A percentile compares a stretch with the other conserved stretches of the same genome.
Conservation (phyloP, 2,329 filamentous ascomycete genomes). For the Talaromyces sp. region DNA sequence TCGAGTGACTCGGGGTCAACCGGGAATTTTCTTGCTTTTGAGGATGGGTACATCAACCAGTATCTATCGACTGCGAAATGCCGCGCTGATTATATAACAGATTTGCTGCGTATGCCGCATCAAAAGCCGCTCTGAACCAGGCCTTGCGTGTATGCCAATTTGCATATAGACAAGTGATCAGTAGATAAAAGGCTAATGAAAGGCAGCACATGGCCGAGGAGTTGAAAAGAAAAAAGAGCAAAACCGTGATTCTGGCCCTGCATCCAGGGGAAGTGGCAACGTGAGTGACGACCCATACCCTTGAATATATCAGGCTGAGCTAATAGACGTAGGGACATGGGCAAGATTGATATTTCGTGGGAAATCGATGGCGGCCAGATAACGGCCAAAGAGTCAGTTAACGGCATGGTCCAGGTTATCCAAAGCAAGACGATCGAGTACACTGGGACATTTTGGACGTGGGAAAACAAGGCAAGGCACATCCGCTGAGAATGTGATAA, state of each 20-base stretch:
- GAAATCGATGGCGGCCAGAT: conserved; percentile 48
- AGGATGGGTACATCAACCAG: conserved; percentile 37
- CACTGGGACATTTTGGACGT: conserved; percentile 54
- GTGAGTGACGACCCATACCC: conserved; percentile 19
- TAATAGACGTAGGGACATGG: conserved; percentile 43
- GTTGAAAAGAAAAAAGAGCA: conserved; percentile 45
- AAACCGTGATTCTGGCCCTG: conserved; percentile 49
- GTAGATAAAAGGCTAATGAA: background rate
- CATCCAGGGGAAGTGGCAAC: conserved; percentile 56
- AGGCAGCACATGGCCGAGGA: conserved; percentile 51
- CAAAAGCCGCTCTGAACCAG: conserved; percentile 55
- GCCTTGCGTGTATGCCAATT: conserved; percentile 34
- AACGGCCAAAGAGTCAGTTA: conserved; percentile 45
- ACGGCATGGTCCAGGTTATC: conserved; percentile 48
- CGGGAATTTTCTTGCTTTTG: conserved; percentile 47
- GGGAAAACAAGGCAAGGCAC: conserved; percentile 44
- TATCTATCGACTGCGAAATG: too few relatives aligned
- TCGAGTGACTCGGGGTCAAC: conserved; percentile 54
- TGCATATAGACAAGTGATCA: background rate
- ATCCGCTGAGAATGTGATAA: background rate
- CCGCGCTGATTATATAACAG: conserved; percentile 16
- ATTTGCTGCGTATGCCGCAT: conserved; percentile 54
- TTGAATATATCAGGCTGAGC: too few relatives aligned
- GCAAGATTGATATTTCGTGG: conserved; percentile 48
- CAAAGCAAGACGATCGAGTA: conserved; percentile 44